Evolutionary conservation across 306 rosid genomes (phyloP).

Genomic region (Lathyrus aphaca): DNA sequence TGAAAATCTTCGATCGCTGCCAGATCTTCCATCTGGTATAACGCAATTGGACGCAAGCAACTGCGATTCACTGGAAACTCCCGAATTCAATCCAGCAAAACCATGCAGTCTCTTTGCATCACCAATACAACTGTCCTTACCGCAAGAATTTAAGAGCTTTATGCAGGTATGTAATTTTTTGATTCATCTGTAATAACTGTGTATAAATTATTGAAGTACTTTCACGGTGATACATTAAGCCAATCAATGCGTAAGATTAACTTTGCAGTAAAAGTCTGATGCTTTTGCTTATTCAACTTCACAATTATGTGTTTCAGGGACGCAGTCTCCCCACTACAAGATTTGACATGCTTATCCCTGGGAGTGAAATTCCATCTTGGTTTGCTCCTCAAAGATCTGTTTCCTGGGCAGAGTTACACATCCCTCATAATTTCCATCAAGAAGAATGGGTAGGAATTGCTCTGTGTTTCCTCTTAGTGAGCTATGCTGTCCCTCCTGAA

Average conservation of each 20-base stretch:
- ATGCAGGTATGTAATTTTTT: not conserved
- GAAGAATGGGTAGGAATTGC: constrained; percentile 32
- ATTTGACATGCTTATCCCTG: constrained; percentile 27
- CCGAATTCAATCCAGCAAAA: constrained; percentile 7
- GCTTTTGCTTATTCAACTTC: not conserved
- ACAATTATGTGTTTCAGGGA: constrained; percentile 21
- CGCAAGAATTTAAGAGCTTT: not conserved
- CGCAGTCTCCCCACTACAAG: not conserved
- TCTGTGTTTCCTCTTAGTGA: constrained; percentile 35
- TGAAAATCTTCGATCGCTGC: constrained; percentile 1
- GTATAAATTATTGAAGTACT: not conserved
- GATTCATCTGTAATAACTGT: not conserved
- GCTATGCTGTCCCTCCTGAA: constrained; percentile 2
- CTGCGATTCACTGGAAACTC: constrained; percentile 20
- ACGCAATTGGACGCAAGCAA: not conserved
- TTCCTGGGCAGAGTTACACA: constrained; percentile 1
- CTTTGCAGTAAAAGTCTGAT: not conserved
- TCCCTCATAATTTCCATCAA: not conserved
- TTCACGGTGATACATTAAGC: not conserved
- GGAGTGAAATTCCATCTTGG: constrained; percentile 36
- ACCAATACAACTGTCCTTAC: not conserved
- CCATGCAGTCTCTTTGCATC: constrained; percentile 19
- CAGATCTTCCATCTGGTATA: constrained; percentile 26
- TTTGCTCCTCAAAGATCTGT: constrained; percentile 9
- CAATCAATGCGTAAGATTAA: not conserved